Evolutionary conservation across 108 stramenopile species (phyloP), one percentile per base, ranked within the genome.

Genomic region (Cylindrotheca closterium): DNA sequence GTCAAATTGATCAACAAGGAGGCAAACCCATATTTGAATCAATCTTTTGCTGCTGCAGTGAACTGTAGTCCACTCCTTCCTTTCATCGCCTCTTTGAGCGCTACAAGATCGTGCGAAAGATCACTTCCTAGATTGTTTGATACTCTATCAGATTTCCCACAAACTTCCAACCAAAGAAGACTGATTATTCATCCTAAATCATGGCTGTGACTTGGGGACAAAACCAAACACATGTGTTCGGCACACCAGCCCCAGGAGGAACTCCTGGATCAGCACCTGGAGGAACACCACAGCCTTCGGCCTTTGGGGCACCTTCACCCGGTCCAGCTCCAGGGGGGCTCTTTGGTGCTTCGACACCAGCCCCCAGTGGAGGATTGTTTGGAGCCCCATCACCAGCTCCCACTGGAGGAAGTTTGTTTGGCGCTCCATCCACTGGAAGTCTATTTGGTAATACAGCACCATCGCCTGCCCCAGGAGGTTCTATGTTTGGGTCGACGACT

Each of bases 171-270:
- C n/a, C n/a, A n/a, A n/a, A n/a, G n/a, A n/a, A n/a, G n/a, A n/a
- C n/a, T n/a, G n/a, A n/a, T n/a, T n/a, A n/a, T n/a, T n/a, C n/a
- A n/a, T n/a, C n/a, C n/a, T n/a, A n/a, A n/a, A n/a, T n/a, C n/a
- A n/a, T n/a, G n/a, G n/a, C n/a, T n/a, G 69, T 79, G 5, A 83
- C 77, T 58, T 83, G 81, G 81, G 81, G 81, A 58, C 23, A 63
- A 19, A 83, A 83, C 49, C 70, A 68, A n/a, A 65, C 71, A 1
- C 76, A 77, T 27, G 77, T 70, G 0, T 65, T 83, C 47, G 73
- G 63, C 0, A 67, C 65, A 10, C 67, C 75, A 4, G 47, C 68
- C 30, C 54, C 63, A 17, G 75, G 82, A 30, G 91, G 89, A 23
- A 56, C 84, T 12, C 68, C 68, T 65, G 76, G 73, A 23, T 51